These are phyloP conservation scores for Metschnikowia noctiluminum DNA, from an alignment of 805 yeast species.

Conservation along the genomic window DNA sequence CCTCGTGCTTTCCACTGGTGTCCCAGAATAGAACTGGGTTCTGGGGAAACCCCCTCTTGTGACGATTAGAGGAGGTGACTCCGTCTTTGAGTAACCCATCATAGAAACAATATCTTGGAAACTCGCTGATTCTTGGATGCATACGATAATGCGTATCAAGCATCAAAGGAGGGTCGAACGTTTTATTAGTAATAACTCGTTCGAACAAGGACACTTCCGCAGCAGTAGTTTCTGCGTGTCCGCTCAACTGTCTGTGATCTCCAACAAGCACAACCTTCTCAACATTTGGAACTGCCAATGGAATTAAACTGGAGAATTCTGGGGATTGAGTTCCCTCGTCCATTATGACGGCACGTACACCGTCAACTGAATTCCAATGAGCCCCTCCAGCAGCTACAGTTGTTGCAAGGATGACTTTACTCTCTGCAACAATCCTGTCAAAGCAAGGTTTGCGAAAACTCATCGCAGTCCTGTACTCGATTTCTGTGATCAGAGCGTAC, in stretches of 20 bases:
- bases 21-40: conserved; percentile 95
- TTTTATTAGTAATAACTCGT: conserved; percentile 53
- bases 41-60: conserved; percentile 69
- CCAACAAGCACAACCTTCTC: conserved; percentile 88
- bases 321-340: conserved; percentile 94
- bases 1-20: conserved; percentile 56
- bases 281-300: conserved; percentile 85
- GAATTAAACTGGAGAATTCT: conserved; percentile 78
- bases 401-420: conserved; percentile 84
- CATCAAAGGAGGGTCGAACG: conserved; percentile 24
- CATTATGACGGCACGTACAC: conserved; percentile 61
- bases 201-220: conserved; percentile 83
- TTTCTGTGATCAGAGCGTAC: not conserved
- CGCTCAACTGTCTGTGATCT: conserved; percentile 92
- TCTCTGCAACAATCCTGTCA: conserved; percentile 41
- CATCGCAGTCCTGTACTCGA: conserved; percentile 39
- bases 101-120: conserved; percentile 85
- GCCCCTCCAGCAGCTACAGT: conserved; percentile 88
- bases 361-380: conserved; percentile 56
- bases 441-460: not conserved
- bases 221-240: conserved; percentile 81
- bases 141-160: conserved; percentile 92
- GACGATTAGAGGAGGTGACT: conserved; percentile 70
- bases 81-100: conserved; percentile 92
- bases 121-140: conserved; percentile 85